Evolutionary conservation across 805 yeast genomes (phyloP).

Genomic region (Kodamaea kakaduensis): DNA sequence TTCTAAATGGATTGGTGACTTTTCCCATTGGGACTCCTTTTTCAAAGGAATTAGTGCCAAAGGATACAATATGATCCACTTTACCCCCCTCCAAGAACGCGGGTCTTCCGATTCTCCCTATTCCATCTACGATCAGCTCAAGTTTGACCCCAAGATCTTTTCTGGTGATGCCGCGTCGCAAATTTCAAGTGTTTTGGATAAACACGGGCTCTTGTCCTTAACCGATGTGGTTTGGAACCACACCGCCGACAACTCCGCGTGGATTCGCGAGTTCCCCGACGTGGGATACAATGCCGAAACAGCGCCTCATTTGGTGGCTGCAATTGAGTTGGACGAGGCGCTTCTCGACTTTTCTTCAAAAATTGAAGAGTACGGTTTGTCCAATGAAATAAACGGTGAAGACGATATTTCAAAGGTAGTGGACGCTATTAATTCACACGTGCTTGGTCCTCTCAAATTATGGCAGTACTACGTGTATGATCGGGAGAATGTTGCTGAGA

Average conservation of each 20-base stretch:
- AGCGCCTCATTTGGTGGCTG: conserved; percentile 84
- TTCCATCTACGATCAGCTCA: conserved; percentile 81
- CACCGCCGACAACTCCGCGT: conserved; percentile 83
- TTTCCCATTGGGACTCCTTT: conserved; percentile 60
- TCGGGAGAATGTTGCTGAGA: conserved; percentile 38
- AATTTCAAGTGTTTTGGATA: conserved; percentile 44
- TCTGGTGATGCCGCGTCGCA: conserved; percentile 47
- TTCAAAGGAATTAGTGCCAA: conserved; percentile 61
- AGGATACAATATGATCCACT: conserved; percentile 94
- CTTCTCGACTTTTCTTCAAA: conserved; percentile 60
- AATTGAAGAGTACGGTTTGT: conserved; percentile 56
- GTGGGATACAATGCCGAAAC: conserved; percentile 82
- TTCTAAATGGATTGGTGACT: conserved; percentile 86
- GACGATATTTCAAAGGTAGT: conserved; percentile 58
- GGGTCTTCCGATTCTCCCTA: conserved; percentile 93
- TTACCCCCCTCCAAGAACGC: conserved; percentile 86
- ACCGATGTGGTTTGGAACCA: conserved; percentile 95
- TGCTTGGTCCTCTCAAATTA: conserved; percentile 58
- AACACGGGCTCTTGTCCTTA: conserved; percentile 62
- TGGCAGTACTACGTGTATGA: conserved; percentile 89
- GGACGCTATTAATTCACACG: conserved; percentile 62
- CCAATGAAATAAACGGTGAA: conserved; percentile 47
- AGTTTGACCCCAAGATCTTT: conserved; percentile 67
- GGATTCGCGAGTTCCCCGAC: conserved; percentile 87
- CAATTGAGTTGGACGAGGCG: conserved; percentile 76